A percentile compares a stretch with the other conserved stretches of the same genome.
phyloP scores from a whole-genome alignment of 2,329 filamentous ascomycete species.

The Pseudopyrenochaeta lycopersici region DNA sequence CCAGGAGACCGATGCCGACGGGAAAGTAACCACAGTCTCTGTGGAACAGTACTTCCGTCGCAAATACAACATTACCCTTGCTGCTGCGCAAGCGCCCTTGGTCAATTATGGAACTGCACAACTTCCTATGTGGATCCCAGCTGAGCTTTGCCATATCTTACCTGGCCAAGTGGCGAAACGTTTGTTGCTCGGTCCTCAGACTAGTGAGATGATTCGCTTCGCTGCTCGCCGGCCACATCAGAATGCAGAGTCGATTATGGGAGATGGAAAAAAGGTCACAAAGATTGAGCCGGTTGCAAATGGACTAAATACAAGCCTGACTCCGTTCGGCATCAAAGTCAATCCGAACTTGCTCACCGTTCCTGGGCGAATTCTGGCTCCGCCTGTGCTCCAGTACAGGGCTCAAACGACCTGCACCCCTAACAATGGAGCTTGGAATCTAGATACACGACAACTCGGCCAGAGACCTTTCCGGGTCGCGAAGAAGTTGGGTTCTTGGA shows the following conservation, averaged over 20 bases:
- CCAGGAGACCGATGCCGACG: constrained; percentile 13
- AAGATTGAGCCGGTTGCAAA: constrained; percentile 32
- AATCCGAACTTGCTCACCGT: constrained; percentile 73
- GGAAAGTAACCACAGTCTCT: constrained; percentile 14
- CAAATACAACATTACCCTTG: constrained; percentile 31
- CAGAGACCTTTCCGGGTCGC: constrained; percentile 35
- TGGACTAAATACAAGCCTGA: constrained; percentile 31
- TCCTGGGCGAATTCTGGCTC: constrained; percentile 70
- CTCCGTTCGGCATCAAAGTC: constrained; percentile 70
- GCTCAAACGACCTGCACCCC: constrained; percentile 45
- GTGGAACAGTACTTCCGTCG: constrained; percentile 32
- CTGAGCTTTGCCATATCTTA: constrained; percentile 41
- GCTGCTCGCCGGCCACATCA: constrained; percentile 38
- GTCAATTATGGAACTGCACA: constrained; percentile 37
- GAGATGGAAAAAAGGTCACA: constrained; percentile 34
- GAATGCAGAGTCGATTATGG: constrained; percentile 42
- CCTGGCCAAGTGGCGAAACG: constrained; percentile 41
- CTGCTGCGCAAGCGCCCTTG: constrained; percentile 29
- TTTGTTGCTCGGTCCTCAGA: constrained; percentile 37
- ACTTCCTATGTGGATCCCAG: constrained; percentile 43
- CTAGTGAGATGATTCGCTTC: constrained; percentile 43
- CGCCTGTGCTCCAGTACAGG: constrained; percentile 70
- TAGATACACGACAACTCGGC: constrained; percentile 51
- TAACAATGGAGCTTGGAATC: constrained; percentile 73
- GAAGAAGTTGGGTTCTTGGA: constrained; percentile 34